Base-by-base conservation (phyloP, 306 rosid species). In the Prunus armeniaca region DNA sequence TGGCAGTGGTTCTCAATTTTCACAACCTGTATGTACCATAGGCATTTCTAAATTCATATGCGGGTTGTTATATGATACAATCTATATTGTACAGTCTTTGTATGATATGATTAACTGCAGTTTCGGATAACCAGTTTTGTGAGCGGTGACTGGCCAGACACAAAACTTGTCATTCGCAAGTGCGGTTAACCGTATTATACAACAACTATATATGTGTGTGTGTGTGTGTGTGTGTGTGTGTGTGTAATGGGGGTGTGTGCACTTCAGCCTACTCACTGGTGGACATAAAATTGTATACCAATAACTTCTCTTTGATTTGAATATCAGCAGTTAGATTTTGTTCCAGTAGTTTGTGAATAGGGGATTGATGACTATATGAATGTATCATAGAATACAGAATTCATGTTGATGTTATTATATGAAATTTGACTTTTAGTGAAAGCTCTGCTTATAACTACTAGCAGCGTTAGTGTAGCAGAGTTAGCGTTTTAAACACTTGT, bases 11-110 rank as follows among this genome's bases (percentile, higher is more conserved):
- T 76, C 97, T 75, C 98, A 87, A 32, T 90, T 84, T 73, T 77
- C 91, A 64, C 97, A 86, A 82, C 93, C 92, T 57, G 98, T 93
- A 89, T 9, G 96, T 87, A 77, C 77, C 41, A 20, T 69, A 54
- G 28, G 27, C 19, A 27, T 69, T 74, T 28, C 47, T 72, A 47
- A 78, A 60, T 74, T 81, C 30, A 52, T n/a, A 68, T 73, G 69
- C 14, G 0, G 50, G 63, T 54, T 25, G 8, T 38, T 51, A 22
- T 28, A 54, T 76, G 41, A 2, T 38, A 25, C 55, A 51, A 32
- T 65, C 4, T 24, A 52, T 38, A 6, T 38, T 1, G 43, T 38
- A 38, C 43, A 38, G 43, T 38, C 43, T 38, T 38, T 38, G 43
- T 38, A 38, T 38, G 9, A 38, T 38, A 38, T 38, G 43, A 34